Base-by-base conservation (phyloP, 306 rosid genomes). In the Prunus dulcis region DNA sequence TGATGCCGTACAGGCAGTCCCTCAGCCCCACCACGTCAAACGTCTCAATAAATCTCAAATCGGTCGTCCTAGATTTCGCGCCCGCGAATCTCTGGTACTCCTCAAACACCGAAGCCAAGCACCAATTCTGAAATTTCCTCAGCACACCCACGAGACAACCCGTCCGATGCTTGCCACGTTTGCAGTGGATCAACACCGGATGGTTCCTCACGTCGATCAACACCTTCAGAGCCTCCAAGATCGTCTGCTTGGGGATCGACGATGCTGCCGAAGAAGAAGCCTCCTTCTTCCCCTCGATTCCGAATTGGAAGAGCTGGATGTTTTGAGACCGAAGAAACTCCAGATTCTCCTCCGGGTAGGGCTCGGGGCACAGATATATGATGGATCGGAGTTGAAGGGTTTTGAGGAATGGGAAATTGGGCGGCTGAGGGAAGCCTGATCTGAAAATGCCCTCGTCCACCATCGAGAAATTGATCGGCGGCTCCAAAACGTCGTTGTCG, bases 271-370 rank as follows among this genome's bases (percentile, higher is more conserved):
- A 82, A 20, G 83, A 75, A 66, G 83, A 73, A 38, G 87, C 91
- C 93, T 93, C 97, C 90, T 92, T 81, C 82, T 89, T 91, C 65
- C 98, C 98, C 82, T 88, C 98, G 17, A 93, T 93, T 79, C 90
- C 96, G 73, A 93, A 91, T 74, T 93, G 98, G 80, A 87, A 82
- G 56, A 93, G 88, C 8, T 71, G 87, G 84, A 93, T 91, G 67
- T 83, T 84, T 68, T 82, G 87, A 0, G 88, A 80, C 28, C 82
- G 76, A 34, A 93, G 89, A 55, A 93, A 91, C 85, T 87, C 91
- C 82, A 91, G 67, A 78, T 88, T 93, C 79, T 93, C 93, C 71
- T 87, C 86, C 3, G 97, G 92, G 73, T 89, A 93, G 15, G 98
- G 92, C 15, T 93, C 96, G 0, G 95, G 87, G 77, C 98, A 93